A percentile compares a stretch with the other conserved stretches of the same genome.
Evolutionary conservation across 306 rosid genomes (phyloP).

Genomic region (Acacia confusa): DNA sequence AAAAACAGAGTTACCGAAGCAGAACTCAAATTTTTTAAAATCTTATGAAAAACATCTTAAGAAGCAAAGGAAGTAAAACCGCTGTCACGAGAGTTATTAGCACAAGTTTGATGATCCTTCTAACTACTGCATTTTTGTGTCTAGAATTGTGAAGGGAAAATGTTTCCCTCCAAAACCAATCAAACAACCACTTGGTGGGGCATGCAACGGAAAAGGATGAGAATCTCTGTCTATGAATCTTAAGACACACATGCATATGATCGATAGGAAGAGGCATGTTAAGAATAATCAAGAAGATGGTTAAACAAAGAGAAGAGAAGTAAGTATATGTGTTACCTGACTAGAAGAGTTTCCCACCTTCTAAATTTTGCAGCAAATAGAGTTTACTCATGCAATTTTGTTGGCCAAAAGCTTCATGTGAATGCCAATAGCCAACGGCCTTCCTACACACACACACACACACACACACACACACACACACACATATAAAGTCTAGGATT

Average conservation of each 20-base stretch:
- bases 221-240: neutral
- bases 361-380: slow-evolving; percentile 11
- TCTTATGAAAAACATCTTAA: neutral
- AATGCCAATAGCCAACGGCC: slow-evolving; percentile 16
- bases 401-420: slow-evolving; percentile 26
- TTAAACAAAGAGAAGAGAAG: neutral
- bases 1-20: neutral
- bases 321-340: neutral
- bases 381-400: neutral
- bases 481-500: no score
- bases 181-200: neutral
- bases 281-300: neutral
- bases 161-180: neutral
- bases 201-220: neutral
- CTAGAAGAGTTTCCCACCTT: neutral
- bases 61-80: neutral
- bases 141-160: neutral
- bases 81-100: neutral
- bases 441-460: no score
- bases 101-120: neutral
- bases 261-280: neutral
- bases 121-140: neutral
- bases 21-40: neutral
- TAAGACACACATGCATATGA: slow-evolving; percentile 7
- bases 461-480: no score